Evolutionary conservation across 176 grass and related monocot genomes (phyloP).

Genomic region (Carex myosuroides): DNA sequence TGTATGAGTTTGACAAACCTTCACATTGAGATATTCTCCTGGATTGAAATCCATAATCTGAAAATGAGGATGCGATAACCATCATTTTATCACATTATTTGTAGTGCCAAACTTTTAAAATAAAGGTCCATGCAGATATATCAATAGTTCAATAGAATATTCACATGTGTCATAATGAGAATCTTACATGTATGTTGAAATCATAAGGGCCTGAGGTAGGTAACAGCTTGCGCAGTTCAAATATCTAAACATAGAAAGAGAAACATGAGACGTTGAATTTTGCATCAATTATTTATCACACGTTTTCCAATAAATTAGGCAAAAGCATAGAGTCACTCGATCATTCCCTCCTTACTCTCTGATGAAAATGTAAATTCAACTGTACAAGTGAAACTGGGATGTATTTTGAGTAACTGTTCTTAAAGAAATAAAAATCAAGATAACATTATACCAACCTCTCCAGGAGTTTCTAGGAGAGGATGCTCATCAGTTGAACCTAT

Average conservation of each 20-base stretch:
- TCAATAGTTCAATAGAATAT: neutral
- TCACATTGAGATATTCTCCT: conserved; percentile 96
- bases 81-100: neutral
- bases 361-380: conserved; percentile 9
- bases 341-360: neutral
- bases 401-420: neutral
- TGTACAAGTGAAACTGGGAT: neutral
- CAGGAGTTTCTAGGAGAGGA: conserved; percentile 87
- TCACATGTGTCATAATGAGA: conserved; percentile 6
- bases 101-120: neutral
- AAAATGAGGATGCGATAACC: neutral
- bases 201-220: conserved; percentile 84
- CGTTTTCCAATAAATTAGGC: neutral
- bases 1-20: conserved; percentile 35
- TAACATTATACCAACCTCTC: conserved; percentile 43
- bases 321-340: neutral
- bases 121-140: neutral
- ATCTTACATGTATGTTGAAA: conserved; percentile 99
- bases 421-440: neutral
- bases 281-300: neutral
- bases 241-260: conserved; percentile 49
- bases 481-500: conserved; percentile 77
- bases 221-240: conserved; percentile 90
- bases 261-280: conserved; percentile 18
- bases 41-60: conserved; percentile 99